Evolutionary conservation across 2,329 filamentous ascomycete genomes (phyloP).

Genomic region (Calonectria henricotiae): DNA sequence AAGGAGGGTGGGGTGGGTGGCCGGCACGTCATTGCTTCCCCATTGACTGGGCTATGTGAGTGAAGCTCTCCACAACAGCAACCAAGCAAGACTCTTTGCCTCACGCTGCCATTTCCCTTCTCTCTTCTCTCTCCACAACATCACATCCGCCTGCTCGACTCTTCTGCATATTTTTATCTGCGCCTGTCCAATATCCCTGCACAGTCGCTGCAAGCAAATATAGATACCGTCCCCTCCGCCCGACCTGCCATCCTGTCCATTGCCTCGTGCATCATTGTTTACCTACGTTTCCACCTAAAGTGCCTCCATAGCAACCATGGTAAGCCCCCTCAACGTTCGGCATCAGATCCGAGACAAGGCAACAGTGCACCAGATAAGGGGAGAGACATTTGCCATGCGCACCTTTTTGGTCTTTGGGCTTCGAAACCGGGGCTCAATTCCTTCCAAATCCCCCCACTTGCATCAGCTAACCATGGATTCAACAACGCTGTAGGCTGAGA

Average conservation of each 20-base stretch:
- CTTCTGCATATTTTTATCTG: constrained; percentile 2
- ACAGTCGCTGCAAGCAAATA: constrained; percentile 11
- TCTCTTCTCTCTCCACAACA: constrained; percentile 19
- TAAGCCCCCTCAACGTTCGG: constrained; percentile 27
- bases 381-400: neutral
- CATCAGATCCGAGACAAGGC: neutral
- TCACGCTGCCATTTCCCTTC: constrained; percentile 15
- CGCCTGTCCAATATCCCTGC: constrained; percentile 26
- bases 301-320: constrained; percentile 37
- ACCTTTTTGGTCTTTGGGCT: neutral
- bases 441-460: neutral
- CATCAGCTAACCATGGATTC: constrained; percentile 32
- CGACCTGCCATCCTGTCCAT: constrained; percentile 1
- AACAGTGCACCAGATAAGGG: constrained; percentile 2
- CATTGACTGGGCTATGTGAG: constrained; percentile 19
- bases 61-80: constrained; percentile 39
- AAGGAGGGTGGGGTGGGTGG: constrained; percentile 13
- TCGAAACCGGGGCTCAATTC: neutral
- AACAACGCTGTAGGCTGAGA: constrained; percentile 71
- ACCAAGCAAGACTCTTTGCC: constrained; percentile 9
- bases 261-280: constrained; percentile 26
- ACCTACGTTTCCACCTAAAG: constrained; percentile 8
- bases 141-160: constrained; percentile 9
- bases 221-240: neutral
- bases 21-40: constrained; percentile 36